Percentiles rank a stretch among this genome's conserved stretches.
Evolutionary conservation across 768 basidiomycete species (phyloP).

Genomic region (Russula griseocarnosa): DNA sequence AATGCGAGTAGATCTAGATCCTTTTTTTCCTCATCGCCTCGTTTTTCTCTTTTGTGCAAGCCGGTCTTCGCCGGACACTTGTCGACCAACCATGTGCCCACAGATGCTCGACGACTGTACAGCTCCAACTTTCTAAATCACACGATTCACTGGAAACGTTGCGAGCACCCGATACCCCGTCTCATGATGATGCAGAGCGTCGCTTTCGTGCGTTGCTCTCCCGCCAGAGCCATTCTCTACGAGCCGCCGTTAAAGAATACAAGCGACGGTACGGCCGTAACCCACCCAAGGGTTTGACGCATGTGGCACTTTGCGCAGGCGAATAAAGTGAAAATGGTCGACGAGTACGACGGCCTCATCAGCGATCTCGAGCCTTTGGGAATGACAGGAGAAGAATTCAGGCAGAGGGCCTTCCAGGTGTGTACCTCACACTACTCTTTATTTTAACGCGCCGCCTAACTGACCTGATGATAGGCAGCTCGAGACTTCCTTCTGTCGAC

Average conservation of each 20-base stretch:
- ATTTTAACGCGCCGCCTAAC: conserved; percentile 5
- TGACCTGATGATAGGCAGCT: conserved; percentile 42
- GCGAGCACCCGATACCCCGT: conserved; percentile 73
- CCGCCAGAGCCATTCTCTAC: conserved; percentile 75
- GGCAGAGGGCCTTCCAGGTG: conserved; percentile 59
- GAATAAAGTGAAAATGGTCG: conserved; percentile 72
- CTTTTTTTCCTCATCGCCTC: conserved; percentile 32
- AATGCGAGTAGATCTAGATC: conserved; percentile 17
- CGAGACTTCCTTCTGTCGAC: conserved; percentile 81
- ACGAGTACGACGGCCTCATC: conserved; percentile 83
- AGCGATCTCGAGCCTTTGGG: conserved; percentile 82
- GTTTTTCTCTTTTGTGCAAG: conserved; percentile 35
- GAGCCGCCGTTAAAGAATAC: conserved; percentile 80
- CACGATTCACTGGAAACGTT: conserved; percentile 29
- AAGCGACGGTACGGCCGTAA: conserved; percentile 65
- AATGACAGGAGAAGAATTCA: conserved; percentile 65
- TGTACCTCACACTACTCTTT: conserved; percentile 26
- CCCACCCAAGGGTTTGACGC: conserved; percentile 85
- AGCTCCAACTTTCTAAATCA: conserved; percentile 31
- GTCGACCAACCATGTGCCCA: conserved; percentile 30
- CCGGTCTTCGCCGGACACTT: conserved; percentile 36
- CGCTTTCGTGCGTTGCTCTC: conserved; percentile 61
- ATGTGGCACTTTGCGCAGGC: conserved; percentile 78
- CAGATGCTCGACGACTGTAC: conserved; percentile 29
- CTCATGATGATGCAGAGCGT: conserved; percentile 82